Evolutionary conservation across 257 asterid genomes (phyloP).

Genomic region (Leptodermis oblonga): DNA sequence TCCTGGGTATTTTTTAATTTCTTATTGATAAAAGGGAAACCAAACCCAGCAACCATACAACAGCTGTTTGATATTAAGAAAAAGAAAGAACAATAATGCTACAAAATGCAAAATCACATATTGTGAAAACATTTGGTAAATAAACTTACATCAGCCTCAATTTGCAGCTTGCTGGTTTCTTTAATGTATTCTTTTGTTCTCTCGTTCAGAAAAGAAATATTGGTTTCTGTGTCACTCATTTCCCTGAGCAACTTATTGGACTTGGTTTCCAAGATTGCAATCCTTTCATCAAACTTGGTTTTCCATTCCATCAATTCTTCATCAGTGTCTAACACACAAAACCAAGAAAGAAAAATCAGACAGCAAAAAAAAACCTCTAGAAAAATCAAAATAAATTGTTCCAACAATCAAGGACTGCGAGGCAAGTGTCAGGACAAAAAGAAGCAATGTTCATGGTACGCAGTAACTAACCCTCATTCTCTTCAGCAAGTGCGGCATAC

Average conservation of each 20-base stretch:
- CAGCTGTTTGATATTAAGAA: no score
- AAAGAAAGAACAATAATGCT: no score
- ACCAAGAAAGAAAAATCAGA: slow-evolving; percentile 1
- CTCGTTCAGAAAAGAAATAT: slow-evolving; percentile 37
- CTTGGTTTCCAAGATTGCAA: slow-evolving; percentile 55
- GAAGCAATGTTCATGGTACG: not conserved
- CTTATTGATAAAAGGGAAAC: no score
- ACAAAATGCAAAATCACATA: slow-evolving; percentile 15
- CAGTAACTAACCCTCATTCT: slow-evolving; percentile 62
- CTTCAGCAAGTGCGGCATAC: slow-evolving; percentile 61
- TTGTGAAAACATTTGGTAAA: slow-evolving; percentile 19
- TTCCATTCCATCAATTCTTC: slow-evolving; percentile 93
- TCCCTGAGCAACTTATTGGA: slow-evolving; percentile 63
- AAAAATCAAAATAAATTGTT: slow-evolving; percentile 4
- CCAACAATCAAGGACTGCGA: not conserved
- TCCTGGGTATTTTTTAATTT: no score
- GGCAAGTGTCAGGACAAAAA: not conserved
- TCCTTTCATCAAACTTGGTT: slow-evolving; percentile 73
- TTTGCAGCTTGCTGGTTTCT: slow-evolving; percentile 70
- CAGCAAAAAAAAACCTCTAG: not conserved
- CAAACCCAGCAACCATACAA: no score
- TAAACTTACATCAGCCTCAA: slow-evolving; percentile 59
- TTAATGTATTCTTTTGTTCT: slow-evolving; percentile 30
- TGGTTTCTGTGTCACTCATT: slow-evolving; percentile 49
- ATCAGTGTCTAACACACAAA: slow-evolving; percentile 64